These are phyloP conservation scores for Globisporangium splendens DNA, from an alignment of 352 stramenopile genomes.

Conservation along the genomic window DNA sequence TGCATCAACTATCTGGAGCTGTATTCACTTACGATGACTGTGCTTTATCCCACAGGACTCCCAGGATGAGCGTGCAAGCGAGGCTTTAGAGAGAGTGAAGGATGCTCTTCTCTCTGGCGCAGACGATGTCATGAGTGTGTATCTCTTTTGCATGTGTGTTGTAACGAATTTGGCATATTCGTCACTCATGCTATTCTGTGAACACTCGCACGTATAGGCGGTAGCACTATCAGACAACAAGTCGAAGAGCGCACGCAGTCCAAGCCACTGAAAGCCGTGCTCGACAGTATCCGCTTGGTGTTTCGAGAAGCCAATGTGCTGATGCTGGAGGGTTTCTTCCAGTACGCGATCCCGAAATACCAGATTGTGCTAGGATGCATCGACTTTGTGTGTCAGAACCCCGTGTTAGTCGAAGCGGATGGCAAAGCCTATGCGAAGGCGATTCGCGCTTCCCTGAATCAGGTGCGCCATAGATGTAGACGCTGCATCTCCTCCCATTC, in stretches of 20 bases:
- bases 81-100: constrained; percentile 31
- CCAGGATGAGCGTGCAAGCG: constrained; percentile 22
- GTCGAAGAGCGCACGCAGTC: constrained; percentile 8
- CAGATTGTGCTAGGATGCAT: constrained; percentile 36
- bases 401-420: constrained; percentile 5
- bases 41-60: constrained; percentile 19
- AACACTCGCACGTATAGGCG: neutral
- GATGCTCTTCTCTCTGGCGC: constrained; percentile 20
- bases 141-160: neutral
- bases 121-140: constrained; percentile 7
- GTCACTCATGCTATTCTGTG: neutral
- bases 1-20: too few relatives aligned
- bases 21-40: neutral
- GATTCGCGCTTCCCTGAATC: neutral
- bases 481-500: too few relatives aligned
- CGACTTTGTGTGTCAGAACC: constrained; percentile 16
- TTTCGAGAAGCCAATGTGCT: constrained; percentile 59
- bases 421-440: neutral
- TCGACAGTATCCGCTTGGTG: constrained; percentile 28
- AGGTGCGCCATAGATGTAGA: constrained; percentile 1
- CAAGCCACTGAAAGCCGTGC: constrained; percentile 11
- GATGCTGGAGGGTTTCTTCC: constrained; percentile 59
- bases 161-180: constrained; percentile 1
- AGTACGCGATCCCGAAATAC: constrained; percentile 60
- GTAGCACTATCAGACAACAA: neutral